Percentiles rank a stretch among this genome's conserved stretches.
These are phyloP conservation scores for Magnolia changhungtana DNA, from an alignment of 164 flowering plant genomes.

Conservation along the genomic window DNA sequence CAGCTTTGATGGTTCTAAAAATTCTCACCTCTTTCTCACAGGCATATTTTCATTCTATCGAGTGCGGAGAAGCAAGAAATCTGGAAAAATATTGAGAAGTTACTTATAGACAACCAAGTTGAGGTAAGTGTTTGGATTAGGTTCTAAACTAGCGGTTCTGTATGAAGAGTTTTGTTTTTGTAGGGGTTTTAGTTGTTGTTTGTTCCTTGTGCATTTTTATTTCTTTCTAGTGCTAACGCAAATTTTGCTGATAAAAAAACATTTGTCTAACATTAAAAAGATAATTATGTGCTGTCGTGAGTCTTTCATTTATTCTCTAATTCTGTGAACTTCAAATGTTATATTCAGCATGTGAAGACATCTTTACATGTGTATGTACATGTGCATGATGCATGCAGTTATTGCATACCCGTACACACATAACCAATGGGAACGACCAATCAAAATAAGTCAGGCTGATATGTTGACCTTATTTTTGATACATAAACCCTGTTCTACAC, in stretches of 20 bases:
- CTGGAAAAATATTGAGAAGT: slow-evolving; percentile 79
- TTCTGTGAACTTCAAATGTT: too few species aligned
- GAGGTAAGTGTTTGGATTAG: slow-evolving; percentile 56
- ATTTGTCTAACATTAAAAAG: neutral
- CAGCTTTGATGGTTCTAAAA: neutral
- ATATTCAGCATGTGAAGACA: too few species aligned
- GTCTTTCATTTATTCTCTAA: neutral
- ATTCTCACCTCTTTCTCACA: slow-evolving; percentile 18
- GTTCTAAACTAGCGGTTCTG: neutral
- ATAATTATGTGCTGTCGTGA: neutral
- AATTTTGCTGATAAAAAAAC: neutral
- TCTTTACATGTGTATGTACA: too few species aligned
- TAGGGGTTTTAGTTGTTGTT: neutral
- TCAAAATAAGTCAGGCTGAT: too few species aligned
- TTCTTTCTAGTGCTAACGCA: neutral
- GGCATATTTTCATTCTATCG: slow-evolving; percentile 81
- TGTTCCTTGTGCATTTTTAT: neutral
- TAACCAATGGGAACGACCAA: too few species aligned
- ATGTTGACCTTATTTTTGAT: too few species aligned
- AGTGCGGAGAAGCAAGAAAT: slow-evolving; percentile 60
- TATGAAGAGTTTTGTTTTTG: neutral
- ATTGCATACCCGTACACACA: too few species aligned
- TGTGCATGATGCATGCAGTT: too few species aligned
- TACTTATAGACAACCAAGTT: slow-evolving; percentile 80
- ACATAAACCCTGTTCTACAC: too few species aligned